Evolutionary conservation across 306 rosid genomes (phyloP).

Genomic region (Cicer bijugum): DNA sequence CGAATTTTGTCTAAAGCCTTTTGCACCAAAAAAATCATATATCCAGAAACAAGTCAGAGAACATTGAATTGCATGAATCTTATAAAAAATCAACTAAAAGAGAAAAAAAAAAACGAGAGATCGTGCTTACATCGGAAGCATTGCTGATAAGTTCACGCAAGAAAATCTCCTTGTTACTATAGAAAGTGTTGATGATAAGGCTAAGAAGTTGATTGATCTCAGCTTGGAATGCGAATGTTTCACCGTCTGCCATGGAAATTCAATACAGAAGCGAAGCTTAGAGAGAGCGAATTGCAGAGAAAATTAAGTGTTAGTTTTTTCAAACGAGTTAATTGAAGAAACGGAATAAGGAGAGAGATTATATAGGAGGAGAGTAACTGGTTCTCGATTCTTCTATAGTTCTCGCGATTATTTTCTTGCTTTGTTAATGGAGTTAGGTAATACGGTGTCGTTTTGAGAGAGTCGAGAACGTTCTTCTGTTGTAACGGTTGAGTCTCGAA

Average conservation of each 20-base stretch:
- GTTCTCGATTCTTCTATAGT: not conserved
- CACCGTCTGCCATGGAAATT: constrained; percentile 57
- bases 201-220: constrained; percentile 75
- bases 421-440: not conserved
- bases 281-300: not conserved
- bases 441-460: not conserved
- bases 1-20: constrained; percentile 76
- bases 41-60: not conserved
- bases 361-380: not conserved
- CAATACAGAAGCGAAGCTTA: not conserved
- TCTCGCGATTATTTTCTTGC: not conserved
- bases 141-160: constrained; percentile 72
- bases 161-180: constrained; percentile 82
- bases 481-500: too few relatives aligned
- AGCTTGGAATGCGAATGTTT: constrained; percentile 73
- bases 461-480: constrained; percentile 12
- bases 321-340: not conserved
- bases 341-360: not conserved
- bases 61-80: not conserved
- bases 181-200: constrained; percentile 72
- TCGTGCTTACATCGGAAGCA: constrained; percentile 54
- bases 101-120: too few relatives aligned
- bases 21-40: not conserved
- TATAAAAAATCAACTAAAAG: not conserved
- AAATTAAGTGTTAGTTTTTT: not conserved